phyloP scores from a whole-genome alignment of 2,329 filamentous ascomycete species.

The Fusarium sp. region DNA sequence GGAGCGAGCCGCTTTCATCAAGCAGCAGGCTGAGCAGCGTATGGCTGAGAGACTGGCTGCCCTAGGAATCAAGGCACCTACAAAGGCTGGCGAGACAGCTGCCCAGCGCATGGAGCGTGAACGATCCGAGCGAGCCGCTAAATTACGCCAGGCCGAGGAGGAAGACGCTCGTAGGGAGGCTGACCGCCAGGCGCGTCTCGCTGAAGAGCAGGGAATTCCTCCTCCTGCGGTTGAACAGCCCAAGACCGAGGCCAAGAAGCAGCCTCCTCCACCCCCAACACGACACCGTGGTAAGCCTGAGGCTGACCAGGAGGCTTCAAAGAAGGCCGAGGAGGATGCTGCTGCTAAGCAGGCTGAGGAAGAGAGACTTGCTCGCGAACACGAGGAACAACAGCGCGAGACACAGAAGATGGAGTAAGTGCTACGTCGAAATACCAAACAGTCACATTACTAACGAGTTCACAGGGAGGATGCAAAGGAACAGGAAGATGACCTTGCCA shows the following conservation, averaged over 20 bases:
- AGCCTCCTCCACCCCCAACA: slow-evolving; percentile 82
- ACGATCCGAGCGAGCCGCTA: slow-evolving; percentile 86
- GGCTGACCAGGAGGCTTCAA: slow-evolving; percentile 65
- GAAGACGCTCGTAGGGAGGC: slow-evolving; percentile 91
- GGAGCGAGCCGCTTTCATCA: slow-evolving; percentile 94
- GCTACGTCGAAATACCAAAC: background rate
- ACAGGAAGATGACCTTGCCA: slow-evolving; percentile 83
- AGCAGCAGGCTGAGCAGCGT: slow-evolving; percentile 94
- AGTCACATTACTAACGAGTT: slow-evolving; percentile 44
- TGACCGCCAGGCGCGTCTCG: slow-evolving; percentile 85
- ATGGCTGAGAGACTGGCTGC: slow-evolving; percentile 97
- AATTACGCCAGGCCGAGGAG: slow-evolving; percentile 89
- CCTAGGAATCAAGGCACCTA: slow-evolving; percentile 86
- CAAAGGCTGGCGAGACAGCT: slow-evolving; percentile 82
- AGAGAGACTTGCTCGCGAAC: slow-evolving; percentile 75
- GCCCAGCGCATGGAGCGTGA: slow-evolving; percentile 91
- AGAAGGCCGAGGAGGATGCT: slow-evolving; percentile 68
- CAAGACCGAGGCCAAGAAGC: slow-evolving; percentile 69
- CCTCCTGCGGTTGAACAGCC: slow-evolving; percentile 64
- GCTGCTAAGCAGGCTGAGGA: slow-evolving; percentile 72
- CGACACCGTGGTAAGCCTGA: slow-evolving; percentile 76
- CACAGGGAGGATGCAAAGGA: slow-evolving; percentile 76
- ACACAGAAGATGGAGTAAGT: slow-evolving; percentile 87
- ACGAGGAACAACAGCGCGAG: slow-evolving; percentile 79
- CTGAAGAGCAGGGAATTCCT: slow-evolving; percentile 78